phyloP scores from a whole-genome alignment of 805 yeast genomes.

The Saturnispora sanitii region DNA sequence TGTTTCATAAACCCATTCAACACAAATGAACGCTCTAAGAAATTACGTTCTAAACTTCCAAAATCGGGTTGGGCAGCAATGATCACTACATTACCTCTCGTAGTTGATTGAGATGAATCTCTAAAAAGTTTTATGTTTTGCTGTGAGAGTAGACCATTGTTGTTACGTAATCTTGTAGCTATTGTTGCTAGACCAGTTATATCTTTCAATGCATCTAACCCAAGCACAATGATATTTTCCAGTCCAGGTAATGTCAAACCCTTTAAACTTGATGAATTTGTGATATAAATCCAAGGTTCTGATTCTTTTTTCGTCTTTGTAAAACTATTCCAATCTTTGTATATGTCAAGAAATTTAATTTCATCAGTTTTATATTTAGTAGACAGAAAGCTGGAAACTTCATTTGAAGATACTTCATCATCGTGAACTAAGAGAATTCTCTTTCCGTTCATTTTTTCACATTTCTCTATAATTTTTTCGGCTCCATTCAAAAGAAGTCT shows the following conservation, averaged over 20 bases:
- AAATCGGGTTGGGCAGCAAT: slow-evolving; percentile 17
- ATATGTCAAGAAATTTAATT: slow-evolving; percentile 11
- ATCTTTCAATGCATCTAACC: slow-evolving; percentile 25
- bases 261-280: slow-evolving; percentile 18
- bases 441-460: slow-evolving; percentile 6
- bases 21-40: slow-evolving; percentile 23
- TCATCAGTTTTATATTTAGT: slow-evolving; percentile 10
- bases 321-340: slow-evolving; percentile 14
- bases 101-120: slow-evolving; percentile 4
- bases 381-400: slow-evolving; percentile 8
- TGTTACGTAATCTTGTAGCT: slow-evolving; percentile 21
- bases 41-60: slow-evolving; percentile 23
- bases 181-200: slow-evolving; percentile 17
- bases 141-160: slow-evolving; percentile 16
- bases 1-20: slow-evolving; percentile 22
- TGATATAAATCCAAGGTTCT: slow-evolving; percentile 17
- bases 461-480: slow-evolving; percentile 16
- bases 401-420: slow-evolving; percentile 19
- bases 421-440: slow-evolving; percentile 21
- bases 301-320: slow-evolving; percentile 1
- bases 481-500: slow-evolving; percentile 20
- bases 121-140: slow-evolving; percentile 14
- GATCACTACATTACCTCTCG: slow-evolving; percentile 15
- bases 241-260: slow-evolving; percentile 24
- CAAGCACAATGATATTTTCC: slow-evolving; percentile 22